Percentiles rank a stretch among this genome's conserved stretches.
phyloP scores from a whole-genome alignment of 768 basidiomycete genomes.

The Boletus insuetus region DNA sequence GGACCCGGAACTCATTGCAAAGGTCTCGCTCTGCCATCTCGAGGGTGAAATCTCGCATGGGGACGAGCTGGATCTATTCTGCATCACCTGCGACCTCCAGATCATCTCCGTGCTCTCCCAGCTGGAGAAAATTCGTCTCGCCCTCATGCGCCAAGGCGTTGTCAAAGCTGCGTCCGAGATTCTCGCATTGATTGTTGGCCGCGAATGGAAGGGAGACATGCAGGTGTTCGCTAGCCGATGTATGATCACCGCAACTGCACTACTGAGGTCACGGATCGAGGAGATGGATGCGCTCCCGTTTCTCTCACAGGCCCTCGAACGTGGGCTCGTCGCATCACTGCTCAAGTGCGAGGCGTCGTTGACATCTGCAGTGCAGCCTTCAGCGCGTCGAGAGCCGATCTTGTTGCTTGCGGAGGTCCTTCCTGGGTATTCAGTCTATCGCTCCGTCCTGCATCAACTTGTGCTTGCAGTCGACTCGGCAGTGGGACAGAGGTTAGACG shows the following conservation, averaged over 20 bases:
- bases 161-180: conserved; percentile 24
- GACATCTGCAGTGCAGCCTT: conserved; percentile 11
- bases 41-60: conserved; percentile 20
- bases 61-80: conserved; percentile 18
- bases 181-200: conserved; percentile 13
- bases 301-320: conserved; percentile 22
- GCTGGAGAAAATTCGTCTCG: conserved; percentile 13
- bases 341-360: conserved; percentile 23
- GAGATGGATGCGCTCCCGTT: conserved; percentile 28
- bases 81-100: conserved; percentile 30
- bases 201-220: conserved; percentile 10
- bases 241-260: conserved; percentile 14
- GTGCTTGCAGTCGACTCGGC: conserved; percentile 8
- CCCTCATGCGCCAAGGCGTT: conserved; percentile 21
- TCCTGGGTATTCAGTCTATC: conserved; percentile 26
- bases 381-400: conserved; percentile 2
- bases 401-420: conserved; percentile 18
- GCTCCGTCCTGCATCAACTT: conserved; percentile 21
- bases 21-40: conserved; percentile 23
- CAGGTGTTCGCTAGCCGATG: conserved; percentile 21
- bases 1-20: conserved; percentile 18
- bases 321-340: conserved; percentile 20
- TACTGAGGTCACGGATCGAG: conserved; percentile 21
- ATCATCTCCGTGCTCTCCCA: conserved; percentile 21
- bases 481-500: conserved; percentile 6